Conservation (phyloP, 257 asterid genomes). For the Primulina tabacum region DNA sequence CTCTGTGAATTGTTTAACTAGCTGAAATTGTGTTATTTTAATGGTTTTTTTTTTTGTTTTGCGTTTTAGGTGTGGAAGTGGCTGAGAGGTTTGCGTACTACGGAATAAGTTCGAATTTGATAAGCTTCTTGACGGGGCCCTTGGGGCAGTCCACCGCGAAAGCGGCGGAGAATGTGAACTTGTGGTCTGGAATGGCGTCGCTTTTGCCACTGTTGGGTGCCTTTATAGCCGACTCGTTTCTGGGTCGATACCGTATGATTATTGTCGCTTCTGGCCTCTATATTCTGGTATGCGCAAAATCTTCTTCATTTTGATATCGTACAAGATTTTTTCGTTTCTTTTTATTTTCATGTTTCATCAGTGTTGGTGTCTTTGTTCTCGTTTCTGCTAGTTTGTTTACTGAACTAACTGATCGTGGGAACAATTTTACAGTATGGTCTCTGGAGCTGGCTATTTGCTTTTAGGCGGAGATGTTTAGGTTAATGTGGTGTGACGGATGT, state of each 20-base stretch:
- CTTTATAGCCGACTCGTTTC: constrained; percentile 8
- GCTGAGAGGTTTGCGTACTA: constrained; percentile 10
- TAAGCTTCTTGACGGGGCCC: neutral
- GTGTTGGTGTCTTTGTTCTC: too few species aligned
- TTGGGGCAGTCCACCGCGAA: constrained; percentile 11
- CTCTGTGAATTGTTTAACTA: too few species aligned
- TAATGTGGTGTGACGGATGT: too few species aligned
- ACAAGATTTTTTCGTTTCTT: too few species aligned
- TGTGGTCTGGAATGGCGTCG: constrained; percentile 4
- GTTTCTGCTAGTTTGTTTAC: neutral
- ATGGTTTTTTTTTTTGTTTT: too few species aligned
- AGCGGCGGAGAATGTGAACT: constrained; percentile 14
- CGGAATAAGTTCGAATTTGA: constrained; percentile 11
- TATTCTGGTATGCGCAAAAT: neutral
- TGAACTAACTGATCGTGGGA: neutral
- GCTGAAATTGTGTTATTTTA: neutral
- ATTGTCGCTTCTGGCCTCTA: constrained; percentile 8
- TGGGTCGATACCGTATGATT: constrained; percentile 4
- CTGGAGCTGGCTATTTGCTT: neutral
- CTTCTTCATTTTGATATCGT: neutral
- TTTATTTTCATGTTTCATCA: too few species aligned
- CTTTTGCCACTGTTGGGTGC: constrained; percentile 15
- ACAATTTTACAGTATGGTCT: neutral
- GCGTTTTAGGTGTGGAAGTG: constrained; percentile 5
- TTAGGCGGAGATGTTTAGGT: neutral